Conservation (phyloP, 140 eudicot genomes). For the Erigeron philadelphicus region DNA sequence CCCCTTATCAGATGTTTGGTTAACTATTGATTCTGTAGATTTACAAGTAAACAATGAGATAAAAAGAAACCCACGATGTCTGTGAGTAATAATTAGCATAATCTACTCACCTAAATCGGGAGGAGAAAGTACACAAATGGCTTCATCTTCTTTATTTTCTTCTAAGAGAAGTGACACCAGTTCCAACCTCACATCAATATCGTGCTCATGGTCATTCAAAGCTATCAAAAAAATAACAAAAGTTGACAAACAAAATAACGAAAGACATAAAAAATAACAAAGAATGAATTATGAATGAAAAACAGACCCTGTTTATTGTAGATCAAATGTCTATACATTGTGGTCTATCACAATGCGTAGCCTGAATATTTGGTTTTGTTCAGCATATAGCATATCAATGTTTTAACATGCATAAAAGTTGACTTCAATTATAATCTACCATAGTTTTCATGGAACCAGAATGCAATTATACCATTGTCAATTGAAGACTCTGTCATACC, state of each 20-base stretch:
- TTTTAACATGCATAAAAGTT: background rate
- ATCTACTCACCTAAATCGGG: slow-evolving; percentile 41
- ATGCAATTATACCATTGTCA: background rate
- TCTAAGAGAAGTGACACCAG: slow-evolving; percentile 66
- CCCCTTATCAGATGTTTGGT: slow-evolving; percentile 28
- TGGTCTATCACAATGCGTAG: background rate
- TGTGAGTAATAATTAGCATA: slow-evolving; percentile 21
- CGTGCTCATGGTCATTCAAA: slow-evolving; percentile 42
- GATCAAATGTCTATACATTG: background rate
- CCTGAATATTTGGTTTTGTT: background rate
- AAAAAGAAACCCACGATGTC: background rate
- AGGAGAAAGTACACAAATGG: slow-evolving; percentile 69
- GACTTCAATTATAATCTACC: background rate
- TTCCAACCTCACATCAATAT: slow-evolving; percentile 64
- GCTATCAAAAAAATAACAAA: slow-evolving; percentile 33
- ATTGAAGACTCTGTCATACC: background rate
- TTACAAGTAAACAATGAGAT: slow-evolving; percentile 12
- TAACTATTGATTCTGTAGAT: slow-evolving; percentile 38
- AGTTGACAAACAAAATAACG: background rate
- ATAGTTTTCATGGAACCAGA: background rate
- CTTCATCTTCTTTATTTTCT: slow-evolving; percentile 64
- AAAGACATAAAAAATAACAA: slow-evolving; percentile 2
- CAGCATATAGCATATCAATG: background rate
- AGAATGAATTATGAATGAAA: background rate
- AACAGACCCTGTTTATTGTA: background rate